Conservation (phyloP, 495 filamentous ascomycete species). For the Aspergillus avenaceus region DNA sequence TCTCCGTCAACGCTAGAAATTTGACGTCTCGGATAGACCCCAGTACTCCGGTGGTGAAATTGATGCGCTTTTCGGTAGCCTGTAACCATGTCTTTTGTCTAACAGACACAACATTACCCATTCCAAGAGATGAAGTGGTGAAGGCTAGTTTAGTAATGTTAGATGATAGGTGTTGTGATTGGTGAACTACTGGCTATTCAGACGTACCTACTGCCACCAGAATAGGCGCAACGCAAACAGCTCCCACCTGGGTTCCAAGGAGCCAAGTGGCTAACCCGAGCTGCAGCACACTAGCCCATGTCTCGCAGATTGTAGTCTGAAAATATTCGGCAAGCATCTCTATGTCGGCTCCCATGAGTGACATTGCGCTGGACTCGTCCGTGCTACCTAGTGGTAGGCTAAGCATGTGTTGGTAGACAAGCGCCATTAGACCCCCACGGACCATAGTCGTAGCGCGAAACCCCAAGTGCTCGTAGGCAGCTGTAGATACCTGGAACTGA, state of each 20-base stretch:
- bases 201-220: slow-evolving; percentile 41
- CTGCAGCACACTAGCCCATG: slow-evolving; percentile 53
- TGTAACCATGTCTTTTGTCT: slow-evolving; percentile 48
- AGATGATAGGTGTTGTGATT: neutral
- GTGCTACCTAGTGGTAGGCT: slow-evolving; percentile 24
- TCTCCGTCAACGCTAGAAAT: slow-evolving; percentile 14
- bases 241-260: slow-evolving; percentile 48
- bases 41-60: slow-evolving; percentile 12
- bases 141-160: neutral
- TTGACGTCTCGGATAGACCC: slow-evolving; percentile 20
- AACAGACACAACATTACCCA: slow-evolving; percentile 36
- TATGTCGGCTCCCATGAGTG: slow-evolving; percentile 56
- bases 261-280: slow-evolving; percentile 51
- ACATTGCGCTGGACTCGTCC: slow-evolving; percentile 44
- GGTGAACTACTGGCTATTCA: neutral
- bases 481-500: slow-evolving; percentile 27
- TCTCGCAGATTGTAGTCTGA: slow-evolving; percentile 38
- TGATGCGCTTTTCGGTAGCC: slow-evolving; percentile 50
- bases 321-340: slow-evolving; percentile 43
- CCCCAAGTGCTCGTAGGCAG: slow-evolving; percentile 45
- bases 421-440: slow-evolving; percentile 46
- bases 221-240: slow-evolving; percentile 42
- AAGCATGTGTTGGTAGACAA: slow-evolving; percentile 43
- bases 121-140: slow-evolving; percentile 20
- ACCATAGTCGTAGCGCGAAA: slow-evolving; percentile 49